phyloP scores from a whole-genome alignment of 2,329 filamentous ascomycete genomes.

The Diaporthe capsici region DNA sequence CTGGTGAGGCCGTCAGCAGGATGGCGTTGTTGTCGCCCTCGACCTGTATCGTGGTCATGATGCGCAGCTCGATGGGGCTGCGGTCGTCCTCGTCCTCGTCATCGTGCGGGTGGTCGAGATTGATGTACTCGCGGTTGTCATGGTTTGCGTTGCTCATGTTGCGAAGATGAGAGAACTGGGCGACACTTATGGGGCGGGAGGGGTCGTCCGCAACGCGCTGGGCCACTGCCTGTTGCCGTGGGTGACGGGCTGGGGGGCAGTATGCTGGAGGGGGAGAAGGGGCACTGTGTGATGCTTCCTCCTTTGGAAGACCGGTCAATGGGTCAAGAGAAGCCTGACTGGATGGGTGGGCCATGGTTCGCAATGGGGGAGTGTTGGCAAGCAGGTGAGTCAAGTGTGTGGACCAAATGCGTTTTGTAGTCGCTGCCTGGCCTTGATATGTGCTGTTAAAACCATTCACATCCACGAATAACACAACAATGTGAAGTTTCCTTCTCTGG shows the following conservation, averaged over 20 bases:
- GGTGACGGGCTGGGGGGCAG: slow-evolving; percentile 25
- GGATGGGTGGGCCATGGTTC: slow-evolving; percentile 23
- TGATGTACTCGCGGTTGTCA: background rate
- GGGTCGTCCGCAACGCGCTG: background rate
- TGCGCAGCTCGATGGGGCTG: slow-evolving; percentile 60
- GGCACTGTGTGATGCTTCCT: background rate
- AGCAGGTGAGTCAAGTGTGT: background rate
- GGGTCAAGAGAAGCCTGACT: slow-evolving; percentile 7
- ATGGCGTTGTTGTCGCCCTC: slow-evolving; percentile 64
- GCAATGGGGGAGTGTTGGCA: background rate
- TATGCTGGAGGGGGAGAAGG: slow-evolving; percentile 42
- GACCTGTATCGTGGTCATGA: slow-evolving; percentile 64
- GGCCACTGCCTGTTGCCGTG: background rate
- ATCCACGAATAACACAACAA: background rate
- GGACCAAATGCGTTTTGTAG: background rate
- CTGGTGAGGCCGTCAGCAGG: slow-evolving; percentile 56
- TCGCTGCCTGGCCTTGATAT: background rate
- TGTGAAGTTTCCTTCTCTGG: background rate
- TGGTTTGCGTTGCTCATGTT: background rate
- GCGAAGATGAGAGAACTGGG: background rate
- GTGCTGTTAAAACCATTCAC: background rate
- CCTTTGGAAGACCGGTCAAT: slow-evolving; percentile 30
- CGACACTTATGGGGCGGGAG: slow-evolving; percentile 4
- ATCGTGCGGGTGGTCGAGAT: slow-evolving; percentile 44
- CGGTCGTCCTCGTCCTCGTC: slow-evolving; percentile 45